Evolutionary conservation across 116 monocot genomes (phyloP).

Genomic region (Papilionanthe hybrid): DNA sequence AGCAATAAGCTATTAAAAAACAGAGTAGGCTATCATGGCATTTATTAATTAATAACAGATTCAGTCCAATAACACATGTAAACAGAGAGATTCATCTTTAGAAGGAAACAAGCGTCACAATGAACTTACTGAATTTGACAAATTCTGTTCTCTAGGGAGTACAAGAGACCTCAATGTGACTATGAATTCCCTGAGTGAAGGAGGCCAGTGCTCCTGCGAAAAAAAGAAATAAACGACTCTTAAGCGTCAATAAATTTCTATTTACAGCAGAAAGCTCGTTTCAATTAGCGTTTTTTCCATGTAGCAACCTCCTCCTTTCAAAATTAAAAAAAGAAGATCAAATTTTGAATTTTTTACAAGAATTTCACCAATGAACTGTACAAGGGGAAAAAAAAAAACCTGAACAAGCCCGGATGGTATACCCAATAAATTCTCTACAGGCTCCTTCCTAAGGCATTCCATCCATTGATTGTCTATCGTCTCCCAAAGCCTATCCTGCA

Average conservation of each 20-base stretch:
- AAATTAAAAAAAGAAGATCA: background rate
- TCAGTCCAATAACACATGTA: background rate
- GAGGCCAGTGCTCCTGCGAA: constrained; percentile 73
- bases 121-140: constrained; percentile 37
- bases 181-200: constrained; percentile 63
- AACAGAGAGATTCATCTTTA: background rate
- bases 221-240: background rate
- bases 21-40: background rate
- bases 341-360: background rate
- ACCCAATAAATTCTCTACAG: constrained; percentile 57
- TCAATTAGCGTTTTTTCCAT: background rate
- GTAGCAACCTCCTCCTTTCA: background rate
- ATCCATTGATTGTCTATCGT: constrained; percentile 70
- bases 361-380: background rate
- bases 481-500: constrained; percentile 82
- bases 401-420: constrained; percentile 60
- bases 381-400: constrained; percentile 18
- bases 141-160: constrained; percentile 52
- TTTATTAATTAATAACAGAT: background rate
- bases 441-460: constrained; percentile 62
- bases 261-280: background rate
- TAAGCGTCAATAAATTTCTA: background rate
- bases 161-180: constrained; percentile 43
- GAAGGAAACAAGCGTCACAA: constrained; percentile 2
- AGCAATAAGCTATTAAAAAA: background rate